Evolutionary conservation across 345 rosid genomes (phyloP).

Genomic region (Syzygium grande): DNA sequence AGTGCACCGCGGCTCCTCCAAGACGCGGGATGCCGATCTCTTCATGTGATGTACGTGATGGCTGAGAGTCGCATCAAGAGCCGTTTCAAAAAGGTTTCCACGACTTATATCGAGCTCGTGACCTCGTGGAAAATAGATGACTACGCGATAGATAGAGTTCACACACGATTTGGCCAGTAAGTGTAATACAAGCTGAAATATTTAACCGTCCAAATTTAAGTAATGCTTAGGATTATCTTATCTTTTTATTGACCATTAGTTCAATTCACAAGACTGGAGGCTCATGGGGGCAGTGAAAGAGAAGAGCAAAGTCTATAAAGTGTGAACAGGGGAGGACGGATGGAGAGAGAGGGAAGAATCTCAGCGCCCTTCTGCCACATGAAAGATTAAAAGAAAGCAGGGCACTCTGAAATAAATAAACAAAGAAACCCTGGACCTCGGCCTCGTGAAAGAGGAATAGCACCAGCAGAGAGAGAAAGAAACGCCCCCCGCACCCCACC

Average conservation of each 20-base stretch:
- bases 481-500: background rate
- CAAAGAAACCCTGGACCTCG: background rate
- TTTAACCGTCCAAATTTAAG: background rate
- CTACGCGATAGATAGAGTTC: too few species aligned
- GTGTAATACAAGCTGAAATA: too few species aligned
- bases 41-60: background rate
- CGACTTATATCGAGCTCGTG: background rate
- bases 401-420: background rate
- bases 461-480: background rate
- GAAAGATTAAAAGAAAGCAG: background rate
- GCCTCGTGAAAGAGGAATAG: background rate
- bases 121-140: background rate
- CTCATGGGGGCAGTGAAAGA: background rate
- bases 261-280: background rate
- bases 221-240: background rate
- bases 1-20: too few species aligned
- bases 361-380: background rate
- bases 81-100: accelerated
- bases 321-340: background rate
- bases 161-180: too few species aligned
- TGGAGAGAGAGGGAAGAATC: background rate
- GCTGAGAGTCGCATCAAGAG: background rate
- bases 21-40: accelerated
- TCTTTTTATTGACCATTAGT: accelerated
- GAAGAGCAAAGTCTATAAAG: background rate